Evolutionary conservation across 306 rosid genomes (phyloP), one percentile per base, ranked within the genome.

Genomic region (Trifolium dubium): DNA sequence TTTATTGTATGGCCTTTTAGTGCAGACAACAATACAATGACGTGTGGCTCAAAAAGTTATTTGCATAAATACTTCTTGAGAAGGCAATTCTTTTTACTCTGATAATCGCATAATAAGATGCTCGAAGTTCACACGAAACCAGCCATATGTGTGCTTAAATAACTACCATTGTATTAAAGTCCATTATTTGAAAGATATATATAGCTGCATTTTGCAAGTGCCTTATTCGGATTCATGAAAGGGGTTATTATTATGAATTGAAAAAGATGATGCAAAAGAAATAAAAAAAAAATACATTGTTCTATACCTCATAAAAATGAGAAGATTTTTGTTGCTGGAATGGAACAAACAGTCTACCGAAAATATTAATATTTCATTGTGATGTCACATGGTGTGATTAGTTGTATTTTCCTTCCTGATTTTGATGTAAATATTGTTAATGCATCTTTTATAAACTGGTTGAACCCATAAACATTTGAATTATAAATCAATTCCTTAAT

Each of bases 301-400:
- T 37, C 40, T 37, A 37, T 37, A 6, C 40, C 40, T 37, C 40
- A 35, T 35, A 37, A 37, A 37, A 37, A 37, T 37, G 6, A 37
- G 2, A 37, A 6, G 40, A 37, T 46, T 67, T 64, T n/a, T 59
- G 34, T 67, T 35, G 17, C 14, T 8, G 61, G 23, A 23, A 23
- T 0, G 23, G n/a, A n/a, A n/a, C n/a, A 30, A 67, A 35, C 30
- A 54, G 11, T 77, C 28, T 15, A 67, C 18, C n/a, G 60, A 43
- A 77, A 35, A 40, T 77, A 28, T 44, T 35, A 53, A 54, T 73
- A 19, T 67, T 66, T 68, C 53, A 68, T 62, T 2, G 51, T 74
- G 31, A 46, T 70, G 75, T 39, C 31, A 71, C 53, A 13, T 68
- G 29, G 39, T 58, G 77, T 74, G 65, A 59, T 74, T 63, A 23